Evolutionary conservation across 2,329 filamentous ascomycete species (phyloP).

Genomic region (Aspergillus neoniger): DNA sequence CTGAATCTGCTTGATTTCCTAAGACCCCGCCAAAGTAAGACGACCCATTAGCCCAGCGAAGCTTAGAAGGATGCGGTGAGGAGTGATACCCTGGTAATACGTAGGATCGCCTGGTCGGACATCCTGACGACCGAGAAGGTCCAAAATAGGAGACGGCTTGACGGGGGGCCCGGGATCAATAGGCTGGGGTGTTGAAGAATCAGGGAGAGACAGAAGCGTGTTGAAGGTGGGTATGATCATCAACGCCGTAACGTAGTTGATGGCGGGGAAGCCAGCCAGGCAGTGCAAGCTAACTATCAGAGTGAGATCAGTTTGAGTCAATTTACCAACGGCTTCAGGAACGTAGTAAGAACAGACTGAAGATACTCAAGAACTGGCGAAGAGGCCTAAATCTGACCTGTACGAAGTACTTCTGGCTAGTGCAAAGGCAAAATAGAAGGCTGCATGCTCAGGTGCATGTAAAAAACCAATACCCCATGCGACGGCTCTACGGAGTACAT

Average conservation of each 20-base stretch:
- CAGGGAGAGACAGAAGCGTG: background rate
- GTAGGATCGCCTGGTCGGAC: constrained; percentile 84
- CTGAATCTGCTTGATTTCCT: constrained; percentile 87
- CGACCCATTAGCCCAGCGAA: constrained; percentile 19
- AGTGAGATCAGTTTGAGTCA: background rate
- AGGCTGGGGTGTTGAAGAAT: background rate
- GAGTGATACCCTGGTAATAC: constrained; percentile 72
- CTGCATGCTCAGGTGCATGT: background rate
- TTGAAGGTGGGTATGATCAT: background rate
- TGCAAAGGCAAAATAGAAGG: background rate
- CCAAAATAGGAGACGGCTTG: background rate
- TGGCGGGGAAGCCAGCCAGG: background rate
- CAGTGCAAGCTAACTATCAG: background rate
- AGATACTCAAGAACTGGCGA: background rate
- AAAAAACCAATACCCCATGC: background rate
- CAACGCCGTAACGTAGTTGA: background rate
- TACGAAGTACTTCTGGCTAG: background rate
- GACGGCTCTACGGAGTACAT: background rate
- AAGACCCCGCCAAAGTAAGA: constrained; percentile 16
- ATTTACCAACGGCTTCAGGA: background rate
- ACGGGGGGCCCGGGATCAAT: background rate
- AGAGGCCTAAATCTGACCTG: background rate
- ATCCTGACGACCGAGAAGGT: constrained; percentile 45
- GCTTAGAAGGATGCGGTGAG: background rate
- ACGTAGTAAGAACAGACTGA: background rate